phyloP scores from a whole-genome alignment of 2,329 filamentous ascomycete genomes.

The Colletotrichum simmondsii region DNA sequence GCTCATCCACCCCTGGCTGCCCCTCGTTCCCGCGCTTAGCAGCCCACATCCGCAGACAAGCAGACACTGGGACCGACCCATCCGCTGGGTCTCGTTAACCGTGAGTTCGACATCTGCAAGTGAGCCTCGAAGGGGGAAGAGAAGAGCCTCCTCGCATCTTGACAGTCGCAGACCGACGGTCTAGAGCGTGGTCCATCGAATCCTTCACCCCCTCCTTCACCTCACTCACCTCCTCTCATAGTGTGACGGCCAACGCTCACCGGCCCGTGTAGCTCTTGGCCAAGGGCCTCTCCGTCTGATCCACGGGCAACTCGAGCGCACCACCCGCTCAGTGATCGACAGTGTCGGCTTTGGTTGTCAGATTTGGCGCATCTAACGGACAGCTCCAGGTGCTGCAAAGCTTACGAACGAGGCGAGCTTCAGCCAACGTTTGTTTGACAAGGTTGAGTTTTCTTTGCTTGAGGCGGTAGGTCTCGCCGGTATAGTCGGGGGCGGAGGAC shows the following conservation, averaged over 20 bases:
- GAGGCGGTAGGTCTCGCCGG: not conserved
- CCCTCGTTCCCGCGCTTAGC: slow-evolving; percentile 4
- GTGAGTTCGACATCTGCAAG: slow-evolving; percentile 7
- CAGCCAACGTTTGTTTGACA: not conserved
- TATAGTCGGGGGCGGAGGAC: not conserved
- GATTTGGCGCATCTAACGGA: not conserved
- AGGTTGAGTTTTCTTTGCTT: not conserved
- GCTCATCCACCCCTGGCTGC: not conserved
- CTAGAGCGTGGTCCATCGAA: slow-evolving; percentile 20
- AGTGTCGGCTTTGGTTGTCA: not conserved
- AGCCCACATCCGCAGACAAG: not conserved
- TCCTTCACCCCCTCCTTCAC: not conserved
- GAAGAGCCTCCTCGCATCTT: slow-evolving; percentile 12
- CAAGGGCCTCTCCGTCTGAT: slow-evolving; percentile 10
- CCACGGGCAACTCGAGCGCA: not conserved
- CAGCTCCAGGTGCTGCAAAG: not conserved
- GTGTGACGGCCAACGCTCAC: not conserved
- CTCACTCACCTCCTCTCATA: not conserved
- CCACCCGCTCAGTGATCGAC: not conserved
- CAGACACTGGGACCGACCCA: slow-evolving; percentile 3
- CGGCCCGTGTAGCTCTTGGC: slow-evolving; percentile 12
- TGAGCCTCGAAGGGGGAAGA: not conserved
- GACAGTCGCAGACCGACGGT: slow-evolving; percentile 5
- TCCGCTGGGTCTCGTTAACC: slow-evolving; percentile 9
- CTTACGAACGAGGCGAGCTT: slow-evolving; percentile 2